Base-by-base conservation (phyloP, 176 grass and related monocot species). In the Urochloa ruziziensis region DNA sequence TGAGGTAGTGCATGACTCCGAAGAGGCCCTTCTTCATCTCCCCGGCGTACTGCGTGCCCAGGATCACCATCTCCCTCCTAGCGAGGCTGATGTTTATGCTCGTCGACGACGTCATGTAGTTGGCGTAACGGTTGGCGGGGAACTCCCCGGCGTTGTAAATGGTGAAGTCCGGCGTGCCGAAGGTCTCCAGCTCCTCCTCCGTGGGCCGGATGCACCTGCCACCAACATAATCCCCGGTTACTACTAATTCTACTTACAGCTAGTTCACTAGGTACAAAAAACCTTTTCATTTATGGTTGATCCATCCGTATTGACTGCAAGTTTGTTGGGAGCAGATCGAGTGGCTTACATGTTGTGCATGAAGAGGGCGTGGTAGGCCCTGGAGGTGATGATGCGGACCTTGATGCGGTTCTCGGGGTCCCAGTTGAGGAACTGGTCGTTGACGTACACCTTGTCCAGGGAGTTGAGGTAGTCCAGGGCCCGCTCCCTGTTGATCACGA, bases 1-100 rank as follows among this genome's bases (percentile, higher is more conserved):
- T 99, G 85, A 99, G 96, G 89, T 99, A 99, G 91, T 99, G 96
- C 96, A 99, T 99, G 85, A 99, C 80, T 44, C 96, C 81, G 90
- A 99, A 99, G 51, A 99, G 91, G 2, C 96, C 96, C 85, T 99
- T 99, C 93, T 99, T 99, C 96, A 99, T 99, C 93, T 99, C 96
- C 67, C 96, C 96, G 33, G 96, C 96, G 83, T 99, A 99, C 84
- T 99, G 96, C 71, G 96, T 99, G 80, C 96, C 96, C 10, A 99
- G 94, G 89, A 99, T 99, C 36, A 99, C 96, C 96, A 99, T 99
- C 90, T 99, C 96, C 88, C 85, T 94, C 89, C 96, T 85, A 21
- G 91, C 91, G 68, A 99, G 91, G 75, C 92, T 96, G 87, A 99
- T 88, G 83, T 94, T 91, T 65, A 99, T 83, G 86, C 96, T 99